Base-by-base conservation (phyloP, 768 basidiomycete genomes). In the Rubroboletus satanas region DNA sequence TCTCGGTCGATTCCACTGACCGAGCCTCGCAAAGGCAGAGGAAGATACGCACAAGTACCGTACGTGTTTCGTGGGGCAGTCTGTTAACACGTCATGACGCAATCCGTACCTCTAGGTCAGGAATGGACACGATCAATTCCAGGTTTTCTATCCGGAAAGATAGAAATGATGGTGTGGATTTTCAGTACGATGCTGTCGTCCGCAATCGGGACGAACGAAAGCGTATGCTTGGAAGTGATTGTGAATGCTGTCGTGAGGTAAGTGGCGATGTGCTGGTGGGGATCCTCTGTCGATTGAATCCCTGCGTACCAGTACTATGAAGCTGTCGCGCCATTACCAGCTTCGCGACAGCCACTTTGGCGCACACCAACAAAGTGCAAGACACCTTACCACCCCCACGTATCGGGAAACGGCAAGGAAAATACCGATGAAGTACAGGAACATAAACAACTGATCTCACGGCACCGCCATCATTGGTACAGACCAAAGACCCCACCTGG, bases 191-290 rank as follows among this genome's bases (percentile, higher is more conserved):
- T 42, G 84, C 86, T 46, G 90, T 92, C 15, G 87, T 91, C 12
- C 76, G 93, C 28, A 77, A 75, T 38, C 86, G 79, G 62, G 79
- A 80, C 17, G 80, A 82, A 33, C 76, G 94, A 32, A 77, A 77
- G 60, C 73, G 74, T 49, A 78, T 96, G 77, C 77, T 87, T 47
- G 93, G 80, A 4, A 83, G 78, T 2, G 90, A 92, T 58, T 96
- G 92, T 66, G 88, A 90, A 58, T 87, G 85, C 55, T 96, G 93
- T 67, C 81, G 76, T 38, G 86, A 85, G 46, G 93, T 91, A 63
- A 54, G 81, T 71, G 41, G 38, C 21, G 35, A 41, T 33, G 21
- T 29, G 21, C 29, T 15, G 6, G 35, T 26, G 32, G 36, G 26
- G 26, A 32, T 28, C 7, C 31, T 21, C 33, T 11, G 4, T 33